phyloP scores from a whole-genome alignment of 2,329 filamentous ascomycete genomes.

The Trichoderma sp. region DNA sequence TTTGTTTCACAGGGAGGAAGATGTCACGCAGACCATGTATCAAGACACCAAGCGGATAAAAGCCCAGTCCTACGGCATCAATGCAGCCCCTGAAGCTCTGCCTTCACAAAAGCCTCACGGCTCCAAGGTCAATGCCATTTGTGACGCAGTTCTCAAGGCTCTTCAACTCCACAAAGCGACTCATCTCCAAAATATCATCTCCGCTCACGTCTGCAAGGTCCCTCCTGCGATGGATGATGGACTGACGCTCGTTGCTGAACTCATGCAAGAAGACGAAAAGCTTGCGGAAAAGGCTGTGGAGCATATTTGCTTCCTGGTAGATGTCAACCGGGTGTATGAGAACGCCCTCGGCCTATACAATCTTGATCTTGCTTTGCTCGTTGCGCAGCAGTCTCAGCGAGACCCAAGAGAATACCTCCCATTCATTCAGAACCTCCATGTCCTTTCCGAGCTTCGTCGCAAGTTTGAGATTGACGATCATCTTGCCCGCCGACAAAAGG shows the following conservation, averaged over 20 bases:
- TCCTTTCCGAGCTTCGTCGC: slow-evolving; percentile 66
- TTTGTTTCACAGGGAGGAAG: slow-evolving; percentile 64
- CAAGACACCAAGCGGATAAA: slow-evolving; percentile 67
- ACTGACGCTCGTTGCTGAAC: slow-evolving; percentile 70
- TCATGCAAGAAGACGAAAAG: slow-evolving; percentile 65
- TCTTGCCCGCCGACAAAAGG: slow-evolving; percentile 72
- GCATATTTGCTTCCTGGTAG: slow-evolving; percentile 95
- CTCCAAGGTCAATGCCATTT: slow-evolving; percentile 80
- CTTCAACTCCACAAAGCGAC: slow-evolving; percentile 60
- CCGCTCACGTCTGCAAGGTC: slow-evolving; percentile 87
- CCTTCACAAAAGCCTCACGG: slow-evolving; percentile 23
- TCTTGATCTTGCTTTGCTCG: slow-evolving; percentile 80
- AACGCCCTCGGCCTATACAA: slow-evolving; percentile 88
- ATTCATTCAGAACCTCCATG: slow-evolving; percentile 84
- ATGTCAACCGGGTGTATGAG: slow-evolving; percentile 89
- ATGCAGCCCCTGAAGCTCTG: slow-evolving; percentile 19
- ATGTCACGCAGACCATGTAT: slow-evolving; percentile 92
- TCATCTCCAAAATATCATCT: slow-evolving; percentile 87
- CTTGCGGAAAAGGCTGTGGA: slow-evolving; percentile 87
- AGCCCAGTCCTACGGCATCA: slow-evolving; percentile 18
- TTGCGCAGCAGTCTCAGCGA: slow-evolving; percentile 93
- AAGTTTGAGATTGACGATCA: slow-evolving; percentile 87
- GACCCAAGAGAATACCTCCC: slow-evolving; percentile 94
- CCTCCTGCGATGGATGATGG: slow-evolving; percentile 89
- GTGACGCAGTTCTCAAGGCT: slow-evolving; percentile 73